These are phyloP conservation scores for Penicillium cinerascens DNA, from an alignment of 495 filamentous ascomycete genomes.

Conservation along the genomic window DNA sequence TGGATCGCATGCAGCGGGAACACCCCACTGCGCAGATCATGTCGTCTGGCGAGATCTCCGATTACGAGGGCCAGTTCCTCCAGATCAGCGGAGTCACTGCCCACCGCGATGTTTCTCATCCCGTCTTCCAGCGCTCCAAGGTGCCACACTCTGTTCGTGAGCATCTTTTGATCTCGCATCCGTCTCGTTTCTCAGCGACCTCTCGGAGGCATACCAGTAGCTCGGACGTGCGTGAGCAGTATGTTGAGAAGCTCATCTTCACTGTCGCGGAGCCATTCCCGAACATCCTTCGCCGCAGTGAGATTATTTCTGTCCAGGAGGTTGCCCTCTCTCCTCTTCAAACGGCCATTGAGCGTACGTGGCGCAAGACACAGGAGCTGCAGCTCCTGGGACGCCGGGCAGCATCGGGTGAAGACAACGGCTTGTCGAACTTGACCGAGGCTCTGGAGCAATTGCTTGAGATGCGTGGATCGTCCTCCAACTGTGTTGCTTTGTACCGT, in stretches of 20 bases:
- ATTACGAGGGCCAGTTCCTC: constrained; percentile 90
- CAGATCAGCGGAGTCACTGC: constrained; percentile 77
- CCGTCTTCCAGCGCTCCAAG: constrained; percentile 82
- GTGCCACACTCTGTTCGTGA: constrained; percentile 80
- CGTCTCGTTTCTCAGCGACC: constrained; percentile 69
- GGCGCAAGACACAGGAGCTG: constrained; percentile 86
- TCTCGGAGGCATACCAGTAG: constrained; percentile 63
- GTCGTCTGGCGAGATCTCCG: constrained; percentile 64
- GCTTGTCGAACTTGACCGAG: constrained; percentile 64
- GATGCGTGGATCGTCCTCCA: constrained; percentile 56
- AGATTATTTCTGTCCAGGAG: constrained; percentile 69
- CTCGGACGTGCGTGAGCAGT: constrained; percentile 63
- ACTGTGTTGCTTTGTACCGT: constrained; percentile 69
- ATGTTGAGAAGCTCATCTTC: constrained; percentile 83
- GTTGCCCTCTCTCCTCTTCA: constrained; percentile 70
- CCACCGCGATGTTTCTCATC: constrained; percentile 76
- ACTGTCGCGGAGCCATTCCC: constrained; percentile 84
- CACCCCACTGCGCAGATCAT: constrained; percentile 86
- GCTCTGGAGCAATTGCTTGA: constrained; percentile 71
- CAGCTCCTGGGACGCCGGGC: constrained; percentile 67
- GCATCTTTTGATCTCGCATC: constrained; percentile 72
- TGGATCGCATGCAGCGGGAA: constrained; percentile 88
- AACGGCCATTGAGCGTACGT: constrained; percentile 86
- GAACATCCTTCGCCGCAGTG: constrained; percentile 83
- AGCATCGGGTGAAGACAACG: constrained; percentile 66